A percentile compares a stretch with the other conserved stretches of the same genome.
These are phyloP conservation scores for Xylaria nigripes DNA, from an alignment of 495 filamentous ascomycete species.

Conservation along the genomic window DNA sequence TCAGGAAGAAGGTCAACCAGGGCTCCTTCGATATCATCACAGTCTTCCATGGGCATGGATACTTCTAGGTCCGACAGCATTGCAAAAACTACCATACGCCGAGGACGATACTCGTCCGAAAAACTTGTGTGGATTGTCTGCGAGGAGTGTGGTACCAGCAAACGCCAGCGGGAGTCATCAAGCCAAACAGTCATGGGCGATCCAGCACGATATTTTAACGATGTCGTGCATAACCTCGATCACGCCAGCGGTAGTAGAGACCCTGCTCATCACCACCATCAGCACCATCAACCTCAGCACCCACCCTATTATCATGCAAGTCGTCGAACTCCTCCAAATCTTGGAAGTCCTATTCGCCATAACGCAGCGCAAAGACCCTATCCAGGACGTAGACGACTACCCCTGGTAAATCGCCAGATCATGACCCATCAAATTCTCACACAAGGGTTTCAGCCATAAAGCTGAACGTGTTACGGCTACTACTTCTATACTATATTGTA, in stretches of 20 bases:
- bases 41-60: slow-evolving; percentile 20
- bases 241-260: neutral
- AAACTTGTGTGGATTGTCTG: slow-evolving; percentile 26
- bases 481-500: neutral
- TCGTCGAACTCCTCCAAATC: slow-evolving; percentile 6
- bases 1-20: slow-evolving; percentile 14
- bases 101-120: slow-evolving; percentile 21
- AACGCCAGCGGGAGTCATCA: slow-evolving; percentile 20
- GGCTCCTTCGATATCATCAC: slow-evolving; percentile 23
- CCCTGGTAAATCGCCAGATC: slow-evolving; percentile 24
- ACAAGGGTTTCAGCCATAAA: slow-evolving; percentile 24
- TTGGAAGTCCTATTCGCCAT: slow-evolving; percentile 9
- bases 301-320: neutral
- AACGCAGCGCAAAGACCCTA: slow-evolving; percentile 14
- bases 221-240: slow-evolving; percentile 12
- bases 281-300: slow-evolving; percentile 9
- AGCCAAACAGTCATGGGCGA: slow-evolving; percentile 16
- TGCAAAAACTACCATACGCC: slow-evolving; percentile 18
- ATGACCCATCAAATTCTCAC: slow-evolving; percentile 28
- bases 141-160: slow-evolving; percentile 26
- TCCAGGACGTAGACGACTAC: slow-evolving; percentile 22
- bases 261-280: slow-evolving; percentile 3
- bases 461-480: neutral
- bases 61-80: slow-evolving; percentile 16
- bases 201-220: slow-evolving; percentile 26